phyloP scores from a whole-genome alignment of 441 rosid genomes.

The Erysimum pusillum region DNA sequence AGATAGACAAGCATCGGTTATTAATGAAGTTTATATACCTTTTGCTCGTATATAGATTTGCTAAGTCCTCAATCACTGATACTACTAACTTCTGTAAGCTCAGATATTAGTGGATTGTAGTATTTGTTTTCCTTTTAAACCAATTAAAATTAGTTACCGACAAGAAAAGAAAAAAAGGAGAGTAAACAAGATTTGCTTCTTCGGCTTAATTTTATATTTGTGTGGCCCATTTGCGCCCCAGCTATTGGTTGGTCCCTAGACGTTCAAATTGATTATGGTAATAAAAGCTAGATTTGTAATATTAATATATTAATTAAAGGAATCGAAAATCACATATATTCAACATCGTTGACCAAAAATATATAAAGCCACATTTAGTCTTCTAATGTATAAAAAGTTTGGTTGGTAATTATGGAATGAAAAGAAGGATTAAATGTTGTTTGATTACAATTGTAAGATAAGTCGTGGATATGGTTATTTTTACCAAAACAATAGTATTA shows the following conservation, averaged over 20 bases:
- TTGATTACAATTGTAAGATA: not conserved
- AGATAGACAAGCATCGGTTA: constrained; percentile 2
- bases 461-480: too few relatives aligned
- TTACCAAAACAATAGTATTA: too few relatives aligned
- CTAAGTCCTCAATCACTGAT: constrained; percentile 8
- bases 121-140: not conserved
- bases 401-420: not conserved
- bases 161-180: not conserved
- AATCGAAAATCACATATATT: too few relatives aligned
- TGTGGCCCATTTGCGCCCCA: constrained; percentile 17
- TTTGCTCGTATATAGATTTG: constrained; percentile 15
- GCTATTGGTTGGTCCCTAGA: not conserved
- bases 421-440: not conserved
- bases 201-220: not conserved
- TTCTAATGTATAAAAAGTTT: not conserved
- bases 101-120: constrained; percentile 12
- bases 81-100: constrained; percentile 40
- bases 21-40: constrained; percentile 16
- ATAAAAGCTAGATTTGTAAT: too few relatives aligned
- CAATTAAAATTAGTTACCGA: constrained; percentile 1
- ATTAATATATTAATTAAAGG: too few relatives aligned
- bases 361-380: not conserved
- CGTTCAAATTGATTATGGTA: too few relatives aligned
- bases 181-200: constrained; percentile 15
- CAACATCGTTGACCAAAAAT: too few relatives aligned